Percentiles rank a stretch among this genome's conserved stretches.
Conservation (phyloP, 2,329 filamentous ascomycete species). For the Talaromyces funiculosus region DNA sequence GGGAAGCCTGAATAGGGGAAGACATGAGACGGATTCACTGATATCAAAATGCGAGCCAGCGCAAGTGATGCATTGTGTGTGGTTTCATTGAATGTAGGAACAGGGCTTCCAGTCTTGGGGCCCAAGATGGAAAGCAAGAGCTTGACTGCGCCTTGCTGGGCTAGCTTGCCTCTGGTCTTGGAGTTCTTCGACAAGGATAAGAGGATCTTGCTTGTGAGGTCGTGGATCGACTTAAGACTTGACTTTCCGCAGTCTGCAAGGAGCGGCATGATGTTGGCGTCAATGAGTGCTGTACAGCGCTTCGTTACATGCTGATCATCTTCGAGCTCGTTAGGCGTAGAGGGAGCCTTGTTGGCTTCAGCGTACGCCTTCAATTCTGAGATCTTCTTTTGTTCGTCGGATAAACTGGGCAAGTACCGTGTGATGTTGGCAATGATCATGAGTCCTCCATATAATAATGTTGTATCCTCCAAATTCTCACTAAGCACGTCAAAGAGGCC, state of each 20-base stretch:
- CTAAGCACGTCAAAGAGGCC: constrained; percentile 54
- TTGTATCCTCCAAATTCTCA: constrained; percentile 55
- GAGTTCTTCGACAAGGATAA: constrained; percentile 70
- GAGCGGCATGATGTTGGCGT: constrained; percentile 69
- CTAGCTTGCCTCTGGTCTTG: constrained; percentile 68
- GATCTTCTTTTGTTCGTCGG: constrained; percentile 90
- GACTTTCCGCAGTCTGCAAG: constrained; percentile 69
- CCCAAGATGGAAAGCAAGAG: constrained; percentile 67
- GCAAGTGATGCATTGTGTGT: constrained; percentile 66
- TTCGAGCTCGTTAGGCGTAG: constrained; percentile 59
- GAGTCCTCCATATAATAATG: constrained; percentile 75
- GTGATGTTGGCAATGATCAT: constrained; percentile 84
- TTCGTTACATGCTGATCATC: constrained; percentile 68
- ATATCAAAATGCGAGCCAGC: constrained; percentile 78
- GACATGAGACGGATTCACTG: constrained; percentile 74
- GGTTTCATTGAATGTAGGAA: constrained; percentile 32
- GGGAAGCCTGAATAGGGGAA: constrained; percentile 75
- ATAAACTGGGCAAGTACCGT: constrained; percentile 66
- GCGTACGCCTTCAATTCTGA: constrained; percentile 90
- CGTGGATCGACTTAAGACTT: constrained; percentile 62
- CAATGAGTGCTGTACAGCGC: constrained; percentile 72
- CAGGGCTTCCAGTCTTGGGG: constrained; percentile 29
- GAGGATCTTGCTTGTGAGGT: constrained; percentile 70
- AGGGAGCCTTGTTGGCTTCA: constrained; percentile 67
- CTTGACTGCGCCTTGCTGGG: constrained; percentile 89